Base-by-base conservation (phyloP, 805 yeast species). In the Blastobotrys robertii region DNA sequence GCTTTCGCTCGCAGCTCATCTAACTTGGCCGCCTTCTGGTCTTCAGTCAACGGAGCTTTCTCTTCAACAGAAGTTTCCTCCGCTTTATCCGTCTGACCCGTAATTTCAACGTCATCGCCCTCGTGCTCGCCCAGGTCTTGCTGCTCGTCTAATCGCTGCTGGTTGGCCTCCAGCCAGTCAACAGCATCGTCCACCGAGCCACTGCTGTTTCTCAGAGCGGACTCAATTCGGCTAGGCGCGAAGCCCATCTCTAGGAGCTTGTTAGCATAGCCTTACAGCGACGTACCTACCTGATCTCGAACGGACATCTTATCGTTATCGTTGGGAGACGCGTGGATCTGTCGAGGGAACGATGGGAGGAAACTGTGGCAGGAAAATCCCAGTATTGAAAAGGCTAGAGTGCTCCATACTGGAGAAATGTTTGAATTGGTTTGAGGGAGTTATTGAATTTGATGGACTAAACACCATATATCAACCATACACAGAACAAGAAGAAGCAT, bases 241-340 rank as follows among this genome's bases (percentile, higher is more conserved):
- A 62, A 62, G 28, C 66, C 66, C 64, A 60, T 60, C 11, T 55
- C 59, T 34, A 46, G 43, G 12, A 56, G 46, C 51, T 54, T 12
- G 15, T 10, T 12, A 13, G 11, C 19, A 30, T 31, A 29, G 37
- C 13, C 19, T 4, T 25, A 25, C 4, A 30, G 37, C 8, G 19
- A 8, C 7, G 33, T 13, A 3, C 39, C 9, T 16, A 37, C 37
- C 37, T 34, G 37, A 6, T 34, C 37, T 34, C 37, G 13, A 7
- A 34, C 37, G 6, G 37, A 14, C 37, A 15, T 15, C 34, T 31
- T 13, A 31, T 31, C 13, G 34, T n/a, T 31, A 31, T 31, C 34
- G 25, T n/a, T n/a, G n/a, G n/a, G n/a, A n/a, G n/a, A n/a, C n/a
- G n/a, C n/a, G n/a, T n/a, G n/a, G n/a, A n/a, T n/a, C n/a, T n/a